Conservation (phyloP, 192 early-diverging fungal species). For the Entomortierella beljakovae region DNA sequence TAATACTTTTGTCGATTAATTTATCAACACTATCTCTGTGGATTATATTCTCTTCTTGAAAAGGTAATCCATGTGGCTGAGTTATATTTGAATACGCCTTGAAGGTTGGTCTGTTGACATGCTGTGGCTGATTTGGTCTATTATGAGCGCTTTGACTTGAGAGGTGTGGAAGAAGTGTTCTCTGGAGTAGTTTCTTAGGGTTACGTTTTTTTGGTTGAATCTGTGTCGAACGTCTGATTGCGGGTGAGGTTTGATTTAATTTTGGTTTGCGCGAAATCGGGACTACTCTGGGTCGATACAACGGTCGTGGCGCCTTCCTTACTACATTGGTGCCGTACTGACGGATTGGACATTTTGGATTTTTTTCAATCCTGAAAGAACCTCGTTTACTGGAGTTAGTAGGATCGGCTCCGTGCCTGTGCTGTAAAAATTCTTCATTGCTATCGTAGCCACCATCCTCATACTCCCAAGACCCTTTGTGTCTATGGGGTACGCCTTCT, state of each 20-base stretch:
- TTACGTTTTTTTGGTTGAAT: neutral
- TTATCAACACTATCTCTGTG: no score
- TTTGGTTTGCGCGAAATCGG: neutral
- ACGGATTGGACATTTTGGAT: neutral
- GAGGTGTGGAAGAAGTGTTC: constrained; percentile 11
- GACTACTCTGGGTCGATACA: neutral
- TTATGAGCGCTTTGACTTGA: neutral
- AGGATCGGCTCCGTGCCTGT: neutral
- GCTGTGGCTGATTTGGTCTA: constrained; percentile 8
- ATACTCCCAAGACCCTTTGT: no score
- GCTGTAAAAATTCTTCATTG: neutral
- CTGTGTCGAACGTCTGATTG: neutral
- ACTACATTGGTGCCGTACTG: constrained; percentile 1
- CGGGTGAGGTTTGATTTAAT: neutral
- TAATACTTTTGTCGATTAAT: no score
- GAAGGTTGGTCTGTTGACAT: constrained; percentile 31
- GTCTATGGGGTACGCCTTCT: neutral
- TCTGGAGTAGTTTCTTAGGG: neutral
- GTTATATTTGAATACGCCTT: neutral
- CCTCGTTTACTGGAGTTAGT: neutral
- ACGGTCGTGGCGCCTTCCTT: neutral
- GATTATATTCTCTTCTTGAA: neutral
- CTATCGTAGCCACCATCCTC: neutral
- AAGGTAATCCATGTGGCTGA: neutral
- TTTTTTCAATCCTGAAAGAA: neutral